Base-by-base conservation (phyloP, 73 alveolate genomes). In the Blepharisma japonicum region DNA sequence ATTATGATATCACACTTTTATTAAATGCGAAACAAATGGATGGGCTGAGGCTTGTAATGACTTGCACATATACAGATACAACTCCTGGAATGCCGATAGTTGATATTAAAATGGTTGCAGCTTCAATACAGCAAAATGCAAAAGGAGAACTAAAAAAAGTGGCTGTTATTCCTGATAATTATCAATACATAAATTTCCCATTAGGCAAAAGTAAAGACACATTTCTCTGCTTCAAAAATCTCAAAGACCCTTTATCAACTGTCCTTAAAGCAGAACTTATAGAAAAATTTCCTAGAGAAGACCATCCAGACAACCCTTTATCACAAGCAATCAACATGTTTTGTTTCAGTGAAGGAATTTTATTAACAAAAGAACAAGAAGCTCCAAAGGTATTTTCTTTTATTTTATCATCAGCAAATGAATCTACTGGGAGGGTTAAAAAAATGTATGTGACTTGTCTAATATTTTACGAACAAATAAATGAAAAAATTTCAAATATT, bases 271-370 rank as follows among this genome's bases (percentile, higher is more conserved):
- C 68, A 9, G 80, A 70, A 45, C 14, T 70, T 0, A 45, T 45
- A 14, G 80, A 70, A 71, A 53, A 77, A 79, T 70, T 81, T 68
- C 71, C 83, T 80, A 1, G 79, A 85, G 68, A 71, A 71, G 80
- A 77, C 47, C 53, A 84, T 71, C 50, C 78, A 42, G 38, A 83
- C 90, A 14, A 77, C 72, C 74, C 85, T 80, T 89, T 89, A 56
- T 87, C 90, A 0, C 81, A 50, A 4, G 86, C 85, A 23, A 47
- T 81, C 23, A 25, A 86, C 8, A 45, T 61, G 47, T 89, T 89
- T 78, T 89, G 95, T 49, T 85, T 89, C 55, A 83, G 92, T 9
- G 71, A 77, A 18, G 95, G 95, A 6, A 77, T 89, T 7, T 8
- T 67, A 47, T 77, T 88, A 49, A 71, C 83, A n/a, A 76, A 5